Evolutionary conservation across 2,329 filamentous ascomycete genomes (phyloP), one percentile per base, ranked within the genome.

Genomic region (Trichoderma pleuroti): DNA sequence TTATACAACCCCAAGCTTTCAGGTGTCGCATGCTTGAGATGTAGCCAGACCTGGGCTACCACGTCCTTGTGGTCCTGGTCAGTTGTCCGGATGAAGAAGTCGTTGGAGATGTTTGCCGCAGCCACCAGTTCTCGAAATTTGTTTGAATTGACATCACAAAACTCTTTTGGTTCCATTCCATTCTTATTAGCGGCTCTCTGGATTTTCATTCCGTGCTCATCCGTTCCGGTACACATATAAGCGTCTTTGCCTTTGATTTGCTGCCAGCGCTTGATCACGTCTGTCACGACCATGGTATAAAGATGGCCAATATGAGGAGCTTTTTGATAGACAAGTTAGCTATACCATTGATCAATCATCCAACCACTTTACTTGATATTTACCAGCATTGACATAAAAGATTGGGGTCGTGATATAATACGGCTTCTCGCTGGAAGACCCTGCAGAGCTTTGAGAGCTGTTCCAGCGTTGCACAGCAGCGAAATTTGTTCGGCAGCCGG

Each of bases 351-450:
- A 14, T 14, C 18, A 26, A 5, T 73, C 69, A 26, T 30, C 5
- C 2, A 9, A 18, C 2, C 36, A 11, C 28, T 21, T 14, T 14
- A 10, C n/a, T 7, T 32, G 26, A 11, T 21, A 54, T 28, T 71
- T n/a, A 94, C 93, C 90, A 69, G 94, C 93, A 87, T 99, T 99
- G 83, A 99, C 96, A 81, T 99, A 99, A 84, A 98, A 99, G 71
- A 99, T 99, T 3, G 96, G 96, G 10, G 94, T 97, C 6, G 96
- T 98, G 77, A 97, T 86, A 84, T 98, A 99, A 84, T 91, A 98
- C 10, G 95, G 94, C 83, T 98, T 98, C 72, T 77, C 74, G 36
- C 39, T 64, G 2, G 68, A 61, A 62, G 59, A 54, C 66, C 54
- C 63, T 64, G 26, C 56, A 71, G 68, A 76, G 75, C 74, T 77